Conservation (phyloP, 1,284 basidiomycete genomes). For the Cryptococcus amylolentus region DNA sequence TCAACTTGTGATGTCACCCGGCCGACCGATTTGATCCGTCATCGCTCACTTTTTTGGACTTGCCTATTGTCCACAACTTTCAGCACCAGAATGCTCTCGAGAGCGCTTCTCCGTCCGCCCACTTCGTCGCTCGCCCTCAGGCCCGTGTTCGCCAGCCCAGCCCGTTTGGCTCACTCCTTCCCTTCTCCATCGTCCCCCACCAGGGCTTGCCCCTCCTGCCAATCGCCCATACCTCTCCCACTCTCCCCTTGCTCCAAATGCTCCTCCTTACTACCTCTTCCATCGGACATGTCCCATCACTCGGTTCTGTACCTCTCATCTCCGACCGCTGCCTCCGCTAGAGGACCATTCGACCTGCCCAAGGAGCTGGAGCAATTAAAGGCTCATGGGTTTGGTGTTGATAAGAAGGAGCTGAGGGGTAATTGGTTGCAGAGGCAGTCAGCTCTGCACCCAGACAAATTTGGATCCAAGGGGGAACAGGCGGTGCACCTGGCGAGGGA, state of each 20-base stretch:
- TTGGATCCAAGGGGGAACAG: slow-evolving; percentile 22
- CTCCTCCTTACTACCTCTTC: slow-evolving; percentile 34
- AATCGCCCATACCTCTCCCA: slow-evolving; percentile 23
- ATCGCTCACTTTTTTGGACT: no score
- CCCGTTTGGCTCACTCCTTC: not conserved
- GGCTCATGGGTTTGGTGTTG: slow-evolving; percentile 38
- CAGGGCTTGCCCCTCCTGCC: slow-evolving; percentile 34
- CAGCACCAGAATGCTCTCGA: no score
- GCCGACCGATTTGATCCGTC: not conserved
- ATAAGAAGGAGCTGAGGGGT: slow-evolving; percentile 32
- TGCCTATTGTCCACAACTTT: no score
- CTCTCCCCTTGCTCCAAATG: slow-evolving; percentile 44
- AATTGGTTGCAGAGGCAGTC: slow-evolving; percentile 41
- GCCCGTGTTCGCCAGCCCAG: not conserved
- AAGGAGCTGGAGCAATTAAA: slow-evolving; percentile 30
- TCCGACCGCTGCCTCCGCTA: slow-evolving; percentile 14
- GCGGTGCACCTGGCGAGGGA: slow-evolving; percentile 34
- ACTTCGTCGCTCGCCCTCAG: no score
- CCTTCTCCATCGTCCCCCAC: slow-evolving; percentile 9
- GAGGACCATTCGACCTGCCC: slow-evolving; percentile 22
- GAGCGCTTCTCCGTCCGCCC: no score
- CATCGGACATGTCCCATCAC: slow-evolving; percentile 37
- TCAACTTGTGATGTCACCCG: not conserved
- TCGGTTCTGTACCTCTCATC: slow-evolving; percentile 37
- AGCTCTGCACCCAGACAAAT: slow-evolving; percentile 47